Percentiles rank a stretch among this genome's conserved stretches.
Conservation (phyloP, 768 basidiomycete species). For the Porpolomopsis calyptriformis region DNA sequence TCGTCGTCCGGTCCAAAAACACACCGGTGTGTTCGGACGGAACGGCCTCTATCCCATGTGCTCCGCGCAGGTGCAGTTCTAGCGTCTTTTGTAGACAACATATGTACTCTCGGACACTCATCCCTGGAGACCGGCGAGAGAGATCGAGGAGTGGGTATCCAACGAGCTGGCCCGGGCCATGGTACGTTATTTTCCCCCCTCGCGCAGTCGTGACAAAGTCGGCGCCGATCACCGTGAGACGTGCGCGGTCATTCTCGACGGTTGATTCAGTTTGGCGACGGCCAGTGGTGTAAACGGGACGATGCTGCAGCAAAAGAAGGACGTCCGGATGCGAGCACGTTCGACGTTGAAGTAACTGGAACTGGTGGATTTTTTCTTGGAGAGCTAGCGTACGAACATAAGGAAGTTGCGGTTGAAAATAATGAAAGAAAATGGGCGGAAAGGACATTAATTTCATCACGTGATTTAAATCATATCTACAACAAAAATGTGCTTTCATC, state of each 20-base stretch:
- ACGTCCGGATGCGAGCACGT: conserved; percentile 44
- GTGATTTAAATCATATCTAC: no score
- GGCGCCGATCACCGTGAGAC: conserved; percentile 62
- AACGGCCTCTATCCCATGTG: conserved; percentile 45
- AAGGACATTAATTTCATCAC: conserved; percentile 18
- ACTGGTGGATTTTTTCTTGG: conserved; percentile 59
- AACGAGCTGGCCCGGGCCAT: conserved; percentile 94
- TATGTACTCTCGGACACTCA: conserved; percentile 73
- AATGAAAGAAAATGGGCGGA: conserved; percentile 60
- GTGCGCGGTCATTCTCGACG: conserved; percentile 14
- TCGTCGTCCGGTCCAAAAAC: conserved; percentile 69
- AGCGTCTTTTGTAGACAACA: conserved; percentile 70
- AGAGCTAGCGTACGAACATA: conserved; percentile 58
- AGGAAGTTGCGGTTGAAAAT: conserved; percentile 68
- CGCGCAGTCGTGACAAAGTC: conserved; percentile 75
- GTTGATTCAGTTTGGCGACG: conserved; percentile 48
- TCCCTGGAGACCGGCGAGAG: conserved; percentile 60
- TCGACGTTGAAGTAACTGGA: conserved; percentile 47
- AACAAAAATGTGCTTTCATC: no score
- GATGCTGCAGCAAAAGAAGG: conserved; percentile 76
- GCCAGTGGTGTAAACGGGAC: conserved; percentile 93
- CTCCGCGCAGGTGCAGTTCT: conserved; percentile 46
- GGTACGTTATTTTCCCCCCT: conserved; percentile 93
- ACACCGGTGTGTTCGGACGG: conserved; percentile 83
- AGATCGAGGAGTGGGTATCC: conserved; percentile 93